Evolutionary conservation across 306 rosid genomes (phyloP).

Genomic region (peach (Prunus persica)): DNA sequence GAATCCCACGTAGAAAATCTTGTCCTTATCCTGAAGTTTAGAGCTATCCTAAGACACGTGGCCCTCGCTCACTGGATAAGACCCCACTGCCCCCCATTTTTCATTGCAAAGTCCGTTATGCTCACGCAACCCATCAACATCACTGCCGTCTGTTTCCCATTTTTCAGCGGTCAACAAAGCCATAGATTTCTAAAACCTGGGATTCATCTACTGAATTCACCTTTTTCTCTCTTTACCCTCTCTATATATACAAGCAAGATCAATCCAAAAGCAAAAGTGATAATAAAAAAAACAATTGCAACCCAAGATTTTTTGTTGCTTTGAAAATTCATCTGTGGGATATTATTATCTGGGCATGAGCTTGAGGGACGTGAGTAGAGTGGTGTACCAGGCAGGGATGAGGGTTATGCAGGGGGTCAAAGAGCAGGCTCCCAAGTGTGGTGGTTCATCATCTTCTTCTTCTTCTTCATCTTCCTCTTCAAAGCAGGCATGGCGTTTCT

Average conservation of each 20-base stretch:
- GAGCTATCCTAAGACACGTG: slow-evolving; percentile 13
- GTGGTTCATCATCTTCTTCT: slow-evolving; percentile 27
- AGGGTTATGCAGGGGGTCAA: slow-evolving; percentile 40
- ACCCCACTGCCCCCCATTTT: background rate
- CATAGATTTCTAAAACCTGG: slow-evolving; percentile 10
- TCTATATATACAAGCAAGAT: background rate
- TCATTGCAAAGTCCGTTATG: background rate
- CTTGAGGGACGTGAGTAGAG: slow-evolving; percentile 46
- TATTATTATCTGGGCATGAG: slow-evolving; percentile 40
- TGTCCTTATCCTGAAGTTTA: background rate
- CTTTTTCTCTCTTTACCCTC: background rate
- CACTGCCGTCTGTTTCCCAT: slow-evolving; percentile 30
- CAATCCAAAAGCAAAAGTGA: background rate
- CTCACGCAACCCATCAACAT: background rate
- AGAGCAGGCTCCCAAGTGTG: slow-evolving; percentile 54
- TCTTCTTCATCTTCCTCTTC: slow-evolving; percentile 32
- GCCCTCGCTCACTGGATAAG: slow-evolving; percentile 1
- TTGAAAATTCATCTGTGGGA: background rate
- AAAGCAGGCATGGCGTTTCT: slow-evolving; percentile 32
- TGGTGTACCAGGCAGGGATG: slow-evolving; percentile 29
- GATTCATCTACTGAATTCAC: background rate
- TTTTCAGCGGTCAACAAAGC: background rate
- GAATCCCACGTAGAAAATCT: slow-evolving; percentile 6
- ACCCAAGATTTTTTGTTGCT: background rate
- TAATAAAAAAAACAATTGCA: background rate